These are phyloP conservation scores for Alternaria atra DNA, from an alignment of 2,329 filamentous ascomycete species.

Conservation along the genomic window DNA sequence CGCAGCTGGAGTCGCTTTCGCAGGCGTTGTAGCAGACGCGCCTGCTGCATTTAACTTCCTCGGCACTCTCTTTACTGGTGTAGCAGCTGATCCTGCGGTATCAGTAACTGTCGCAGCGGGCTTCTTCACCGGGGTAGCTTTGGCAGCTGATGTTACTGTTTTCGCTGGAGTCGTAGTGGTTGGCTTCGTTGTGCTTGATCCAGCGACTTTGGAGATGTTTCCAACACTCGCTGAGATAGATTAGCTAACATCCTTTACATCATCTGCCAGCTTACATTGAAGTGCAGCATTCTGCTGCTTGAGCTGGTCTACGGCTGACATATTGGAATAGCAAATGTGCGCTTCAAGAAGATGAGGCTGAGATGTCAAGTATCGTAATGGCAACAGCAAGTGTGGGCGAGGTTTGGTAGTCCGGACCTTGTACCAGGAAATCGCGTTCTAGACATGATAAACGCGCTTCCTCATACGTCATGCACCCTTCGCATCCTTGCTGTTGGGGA, in stretches of 20 bases:
- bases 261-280: slow-evolving; percentile 46
- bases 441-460: slow-evolving; percentile 21
- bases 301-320: slow-evolving; percentile 50
- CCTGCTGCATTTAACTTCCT: slow-evolving; percentile 25
- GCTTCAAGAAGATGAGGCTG: neutral
- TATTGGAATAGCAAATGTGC: slow-evolving; percentile 20
- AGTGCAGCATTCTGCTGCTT: slow-evolving; percentile 55
- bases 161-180: slow-evolving; percentile 30
- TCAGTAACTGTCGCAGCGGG: slow-evolving; percentile 12
- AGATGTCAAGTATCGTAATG: neutral
- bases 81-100: slow-evolving; percentile 22
- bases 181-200: slow-evolving; percentile 39
- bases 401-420: neutral
- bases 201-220: slow-evolving; percentile 40
- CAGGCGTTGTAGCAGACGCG: slow-evolving; percentile 13
- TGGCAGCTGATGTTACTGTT: slow-evolving; percentile 25
- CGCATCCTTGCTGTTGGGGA: slow-evolving; percentile 25
- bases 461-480: slow-evolving; percentile 30
- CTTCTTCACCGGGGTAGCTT: slow-evolving; percentile 27
- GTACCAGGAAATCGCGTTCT: slow-evolving; percentile 11
- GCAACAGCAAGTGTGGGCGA: neutral
- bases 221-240: slow-evolving; percentile 37
- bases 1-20: slow-evolving; percentile 15
- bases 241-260: slow-evolving; percentile 6
- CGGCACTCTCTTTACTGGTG: slow-evolving; percentile 37